A percentile compares a stretch with the other conserved stretches of the same genome.
Conservation (phyloP, 345 rosid genomes). For the Brassica nigra region DNA sequence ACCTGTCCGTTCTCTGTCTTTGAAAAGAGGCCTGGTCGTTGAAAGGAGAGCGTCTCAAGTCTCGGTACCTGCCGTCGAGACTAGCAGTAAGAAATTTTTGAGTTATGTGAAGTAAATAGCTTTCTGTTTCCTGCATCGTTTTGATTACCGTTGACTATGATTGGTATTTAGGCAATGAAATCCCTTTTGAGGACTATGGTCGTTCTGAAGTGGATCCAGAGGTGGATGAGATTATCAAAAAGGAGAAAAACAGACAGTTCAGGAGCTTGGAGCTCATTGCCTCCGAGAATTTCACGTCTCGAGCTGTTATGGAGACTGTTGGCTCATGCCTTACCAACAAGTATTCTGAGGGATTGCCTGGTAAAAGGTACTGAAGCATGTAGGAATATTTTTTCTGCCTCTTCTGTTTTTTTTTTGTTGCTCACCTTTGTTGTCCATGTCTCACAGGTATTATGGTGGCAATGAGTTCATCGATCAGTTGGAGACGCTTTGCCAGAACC, state of each 20-base stretch:
- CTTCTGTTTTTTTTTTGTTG: background rate
- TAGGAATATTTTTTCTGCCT: background rate
- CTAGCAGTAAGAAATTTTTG: conserved; percentile 44
- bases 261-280: conserved; percentile 93
- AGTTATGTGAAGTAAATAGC: background rate
- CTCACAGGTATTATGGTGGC: conserved; percentile 85
- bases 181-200: conserved; percentile 55
- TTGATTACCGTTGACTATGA: background rate
- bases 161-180: conserved; percentile 47
- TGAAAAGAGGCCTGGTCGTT: conserved; percentile 52
- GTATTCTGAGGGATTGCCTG: conserved; percentile 93
- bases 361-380: conserved; percentile 67
- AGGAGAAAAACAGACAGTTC: conserved; percentile 86
- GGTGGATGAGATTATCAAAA: conserved; percentile 59
- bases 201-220: conserved; percentile 77
- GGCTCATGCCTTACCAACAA: conserved; percentile 95
- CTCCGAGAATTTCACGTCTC: conserved; percentile 90
- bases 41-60: conserved; percentile 59
- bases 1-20: conserved; percentile 41
- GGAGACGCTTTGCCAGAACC: conserved; percentile 83
- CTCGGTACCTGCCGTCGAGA: conserved; percentile 54
- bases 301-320: conserved; percentile 96
- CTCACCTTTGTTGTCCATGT: background rate
- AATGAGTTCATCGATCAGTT: conserved; percentile 90
- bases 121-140: background rate